Conservation (phyloP, 495 filamentous ascomycete genomes). For the Lasiosphaeriaceae sp. region DNA sequence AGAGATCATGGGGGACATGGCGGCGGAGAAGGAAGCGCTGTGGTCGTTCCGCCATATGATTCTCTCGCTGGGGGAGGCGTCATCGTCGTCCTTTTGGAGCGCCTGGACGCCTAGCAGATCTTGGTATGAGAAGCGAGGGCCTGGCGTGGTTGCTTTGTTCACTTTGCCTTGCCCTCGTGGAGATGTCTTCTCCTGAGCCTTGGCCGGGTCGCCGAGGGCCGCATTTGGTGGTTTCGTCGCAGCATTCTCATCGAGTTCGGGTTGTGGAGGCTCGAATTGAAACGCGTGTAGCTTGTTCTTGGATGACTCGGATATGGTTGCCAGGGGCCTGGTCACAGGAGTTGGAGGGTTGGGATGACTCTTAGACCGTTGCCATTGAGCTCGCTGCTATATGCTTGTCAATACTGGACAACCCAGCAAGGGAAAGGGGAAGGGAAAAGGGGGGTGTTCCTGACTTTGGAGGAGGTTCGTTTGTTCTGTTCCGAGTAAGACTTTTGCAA, state of each 20-base stretch:
- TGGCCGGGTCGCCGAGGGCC: slow-evolving; percentile 8
- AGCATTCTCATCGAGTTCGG: slow-evolving; percentile 8
- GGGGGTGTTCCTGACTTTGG: slow-evolving; percentile 14
- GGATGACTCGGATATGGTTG: slow-evolving; percentile 45
- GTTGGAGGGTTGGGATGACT: slow-evolving; percentile 38
- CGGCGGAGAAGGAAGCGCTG: slow-evolving; percentile 33
- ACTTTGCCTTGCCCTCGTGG: slow-evolving; percentile 14
- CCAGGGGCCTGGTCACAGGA: slow-evolving; percentile 22
- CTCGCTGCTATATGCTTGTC: slow-evolving; percentile 21
- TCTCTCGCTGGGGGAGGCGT: slow-evolving; percentile 44
- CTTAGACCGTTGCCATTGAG: slow-evolving; percentile 47
- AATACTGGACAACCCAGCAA: background rate
- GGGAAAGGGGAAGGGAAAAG: background rate
- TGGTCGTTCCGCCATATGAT: slow-evolving; percentile 38
- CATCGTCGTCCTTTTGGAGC: slow-evolving; percentile 26
- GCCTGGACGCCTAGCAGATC: slow-evolving; percentile 77
- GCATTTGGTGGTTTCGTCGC: background rate
- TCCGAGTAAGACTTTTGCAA: slow-evolving; percentile 52
- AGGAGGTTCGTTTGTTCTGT: slow-evolving; percentile 25
- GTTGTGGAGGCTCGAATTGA: slow-evolving; percentile 31
- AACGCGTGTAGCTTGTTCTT: slow-evolving; percentile 50
- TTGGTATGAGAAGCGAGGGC: slow-evolving; percentile 66
- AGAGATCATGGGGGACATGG: slow-evolving; percentile 42
- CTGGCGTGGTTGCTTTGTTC: slow-evolving; percentile 68
- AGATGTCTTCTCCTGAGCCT: slow-evolving; percentile 6